These are phyloP conservation scores for Penicillium psychrofluorescens DNA, from an alignment of 495 filamentous ascomycete genomes.

Conservation along the genomic window DNA sequence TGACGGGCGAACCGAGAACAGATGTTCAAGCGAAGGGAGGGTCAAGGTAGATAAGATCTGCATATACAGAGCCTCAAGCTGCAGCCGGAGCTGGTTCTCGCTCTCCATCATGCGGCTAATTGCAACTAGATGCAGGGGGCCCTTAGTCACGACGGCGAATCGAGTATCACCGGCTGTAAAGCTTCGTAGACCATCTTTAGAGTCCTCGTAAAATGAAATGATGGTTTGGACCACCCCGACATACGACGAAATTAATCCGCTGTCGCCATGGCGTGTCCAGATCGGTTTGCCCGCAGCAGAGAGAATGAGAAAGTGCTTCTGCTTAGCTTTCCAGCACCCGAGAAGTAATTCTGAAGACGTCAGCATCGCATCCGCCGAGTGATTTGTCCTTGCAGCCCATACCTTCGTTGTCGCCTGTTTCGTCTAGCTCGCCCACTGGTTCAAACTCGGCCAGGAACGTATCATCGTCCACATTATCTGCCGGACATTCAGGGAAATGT, in stretches of 20 bases:
- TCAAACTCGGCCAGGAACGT: conserved; percentile 71
- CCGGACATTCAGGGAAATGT: conserved; percentile 45
- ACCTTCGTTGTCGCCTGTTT: conserved; percentile 62
- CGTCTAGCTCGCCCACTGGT: conserved; percentile 57
- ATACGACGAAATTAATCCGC: conserved; percentile 80
- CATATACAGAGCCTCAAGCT: conserved; percentile 94
- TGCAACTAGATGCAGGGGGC: conserved; percentile 85
- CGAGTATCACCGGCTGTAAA: conserved; percentile 79
- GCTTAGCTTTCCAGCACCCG: conserved; percentile 71
- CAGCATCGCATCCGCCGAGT: conserved; percentile 2
- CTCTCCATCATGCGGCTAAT: conserved; percentile 89
- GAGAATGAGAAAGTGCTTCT: conserved; percentile 94
- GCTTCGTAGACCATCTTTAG: conserved; percentile 63
- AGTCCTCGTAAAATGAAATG: conserved; percentile 88
- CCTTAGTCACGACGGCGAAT: conserved; percentile 78
- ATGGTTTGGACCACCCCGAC: conserved; percentile 97
- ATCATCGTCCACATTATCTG: conserved; percentile 48
- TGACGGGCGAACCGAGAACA: conserved; percentile 85
- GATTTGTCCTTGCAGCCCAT: conserved; percentile 4
- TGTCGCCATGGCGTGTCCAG: conserved; percentile 88
- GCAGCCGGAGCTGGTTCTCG: conserved; percentile 73
- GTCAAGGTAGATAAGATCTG: conserved; percentile 95
- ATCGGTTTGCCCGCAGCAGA: conserved; percentile 98
- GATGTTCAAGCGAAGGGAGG: conserved; percentile 75
- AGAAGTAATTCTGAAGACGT: conserved; percentile 52